Evolutionary conservation across 306 rosid genomes (phyloP), one percentile per base, ranked within the genome.

Genomic region (Pterocarpus santalinus): DNA sequence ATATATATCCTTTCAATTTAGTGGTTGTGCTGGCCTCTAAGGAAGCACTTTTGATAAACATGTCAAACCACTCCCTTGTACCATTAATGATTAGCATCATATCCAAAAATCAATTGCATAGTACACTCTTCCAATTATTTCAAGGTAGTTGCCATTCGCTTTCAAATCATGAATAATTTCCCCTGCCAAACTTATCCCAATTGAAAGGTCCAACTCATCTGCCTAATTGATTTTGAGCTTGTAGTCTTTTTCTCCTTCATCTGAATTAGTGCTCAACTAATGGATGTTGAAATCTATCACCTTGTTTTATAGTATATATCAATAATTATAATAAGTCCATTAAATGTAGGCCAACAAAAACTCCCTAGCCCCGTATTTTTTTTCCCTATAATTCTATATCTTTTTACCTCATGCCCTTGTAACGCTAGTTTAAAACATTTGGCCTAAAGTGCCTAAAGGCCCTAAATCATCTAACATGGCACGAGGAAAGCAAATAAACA

Each of bases 181-280:
- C 16, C 33, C 79, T 77, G 85, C 79, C 86, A 62, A 86, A 83
- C 83, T 61, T 80, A 49, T 71, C 76, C 69, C 41, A 7, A 44
- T 39, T 73, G 69, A 69, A 38, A 70, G 28, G 80, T 81, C 81
- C 9, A 56, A 73, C 49, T 82, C 85, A 80, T 65, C 77, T 44
- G 81, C 83, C 85, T 52, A 77, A 83, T 33, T 70, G 79, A 80
- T 76, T 77, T 76, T 83, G 65, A 83, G 7, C 62, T 60, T 15
- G 5, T 52, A 43, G 39, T 76, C 66, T 22, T 77, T 76, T 86
- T 72, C 44, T 69, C 61, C 75, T 63, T 22, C 58, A 57, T 65
- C 73, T 75, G 36, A 71, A 28, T 65, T 33, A 57, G 67, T 69
- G 76, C 32, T 17, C 70, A 44, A 69, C 65, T 34, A 68, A 61